Evolutionary conservation across 179 eudicot genomes (phyloP).

Genomic region (Beta lomatogona): DNA sequence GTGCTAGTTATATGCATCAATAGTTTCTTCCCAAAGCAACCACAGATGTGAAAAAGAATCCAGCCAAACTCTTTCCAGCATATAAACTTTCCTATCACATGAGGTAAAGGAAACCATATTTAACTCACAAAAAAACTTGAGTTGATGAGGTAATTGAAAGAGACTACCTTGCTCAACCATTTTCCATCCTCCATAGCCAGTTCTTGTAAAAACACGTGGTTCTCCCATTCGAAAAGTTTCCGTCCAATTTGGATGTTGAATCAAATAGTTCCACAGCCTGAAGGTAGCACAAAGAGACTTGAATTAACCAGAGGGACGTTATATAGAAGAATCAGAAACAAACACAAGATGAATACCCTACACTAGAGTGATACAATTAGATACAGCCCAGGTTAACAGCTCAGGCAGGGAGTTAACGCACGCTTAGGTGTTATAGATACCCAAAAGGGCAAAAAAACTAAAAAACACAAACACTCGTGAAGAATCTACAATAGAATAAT

Average conservation of each 20-base stretch:
- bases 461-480: background rate
- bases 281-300: constrained; percentile 9
- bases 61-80: background rate
- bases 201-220: constrained; percentile 66
- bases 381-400: background rate
- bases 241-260: constrained; percentile 67
- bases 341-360: too few relatives aligned
- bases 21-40: background rate
- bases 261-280: constrained; percentile 72
- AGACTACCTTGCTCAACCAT: constrained; percentile 37
- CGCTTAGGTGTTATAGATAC: background rate
- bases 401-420: background rate
- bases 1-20: background rate
- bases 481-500: background rate
- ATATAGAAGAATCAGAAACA: constrained; percentile 1
- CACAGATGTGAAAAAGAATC: background rate
- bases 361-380: background rate
- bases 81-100: background rate
- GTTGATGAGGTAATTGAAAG: background rate
- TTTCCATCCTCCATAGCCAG: constrained; percentile 48
- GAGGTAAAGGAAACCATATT: background rate
- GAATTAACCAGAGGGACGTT: background rate
- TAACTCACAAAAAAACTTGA: background rate
- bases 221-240: constrained; percentile 57
- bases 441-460: background rate